A percentile compares a stretch with the other conserved stretches of the same genome.
Conservation (phyloP, 1,284 basidiomycete species). For the Rhodotorula sp. region DNA sequence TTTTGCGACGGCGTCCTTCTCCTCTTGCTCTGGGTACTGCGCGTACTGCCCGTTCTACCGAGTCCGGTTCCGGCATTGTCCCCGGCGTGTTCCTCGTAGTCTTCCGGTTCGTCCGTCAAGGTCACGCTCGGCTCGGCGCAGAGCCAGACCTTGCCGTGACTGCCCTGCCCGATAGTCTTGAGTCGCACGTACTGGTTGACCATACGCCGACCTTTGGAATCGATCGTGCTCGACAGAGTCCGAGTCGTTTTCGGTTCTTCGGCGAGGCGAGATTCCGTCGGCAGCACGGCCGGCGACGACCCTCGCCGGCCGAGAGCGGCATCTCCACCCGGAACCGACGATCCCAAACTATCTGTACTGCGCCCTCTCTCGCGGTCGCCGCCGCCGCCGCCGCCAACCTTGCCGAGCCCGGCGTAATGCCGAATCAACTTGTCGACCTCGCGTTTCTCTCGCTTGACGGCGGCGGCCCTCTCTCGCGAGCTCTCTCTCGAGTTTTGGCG, state of each 20-base stretch:
- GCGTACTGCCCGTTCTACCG: background rate
- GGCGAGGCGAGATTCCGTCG: background rate
- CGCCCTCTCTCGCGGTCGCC: background rate
- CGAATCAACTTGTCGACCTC: background rate
- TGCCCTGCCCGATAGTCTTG: conserved; percentile 44
- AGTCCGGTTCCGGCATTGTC: background rate
- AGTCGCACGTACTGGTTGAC: conserved; percentile 46
- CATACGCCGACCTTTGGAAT: conserved; percentile 42
- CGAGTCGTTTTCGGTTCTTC: conserved; percentile 42
- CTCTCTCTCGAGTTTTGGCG: conserved; percentile 9
- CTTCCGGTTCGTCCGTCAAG: conserved; percentile 24
- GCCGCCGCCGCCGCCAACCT: background rate
- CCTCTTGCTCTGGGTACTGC: background rate
- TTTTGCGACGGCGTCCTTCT: conserved; percentile 12
- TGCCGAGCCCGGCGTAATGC: background rate
- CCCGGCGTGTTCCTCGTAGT: conserved; percentile 5
- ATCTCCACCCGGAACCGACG: background rate
- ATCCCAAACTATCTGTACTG: background rate
- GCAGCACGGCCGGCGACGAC: conserved; percentile 23
- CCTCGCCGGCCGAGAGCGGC: conserved; percentile 4
- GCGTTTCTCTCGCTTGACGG: background rate
- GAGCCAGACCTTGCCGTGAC: conserved; percentile 46
- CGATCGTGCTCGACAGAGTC: conserved; percentile 40
- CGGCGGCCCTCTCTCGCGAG: background rate
- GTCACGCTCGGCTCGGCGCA: conserved; percentile 42